Base-by-base conservation (phyloP, 345 rosid species). In the Lepidium aucheri region DNA sequence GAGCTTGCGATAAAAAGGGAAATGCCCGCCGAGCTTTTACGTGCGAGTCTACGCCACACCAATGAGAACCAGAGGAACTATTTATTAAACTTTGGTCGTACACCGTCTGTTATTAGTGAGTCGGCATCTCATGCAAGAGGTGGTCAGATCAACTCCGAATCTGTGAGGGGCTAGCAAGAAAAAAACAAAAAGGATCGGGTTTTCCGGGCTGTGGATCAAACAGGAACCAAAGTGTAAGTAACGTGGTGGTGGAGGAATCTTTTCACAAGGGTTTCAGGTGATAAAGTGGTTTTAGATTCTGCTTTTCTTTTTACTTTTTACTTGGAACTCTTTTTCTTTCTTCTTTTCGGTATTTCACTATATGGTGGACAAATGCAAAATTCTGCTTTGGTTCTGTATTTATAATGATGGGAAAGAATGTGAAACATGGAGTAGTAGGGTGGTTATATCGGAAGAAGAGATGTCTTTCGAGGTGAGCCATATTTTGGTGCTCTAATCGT, bases 21-120 rank as follows among this genome's bases (percentile, higher is more conserved):
- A 76, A 89, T 95, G 98, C 99, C 99, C 2, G 86, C 87, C 59
- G 99, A 95, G 75, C 93, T 95, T 63, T 66, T 95, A 69, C 94
- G 96, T 6, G 96, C 94, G 5, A 85, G 97, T 84, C 94, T 95
- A 32, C 85, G 89, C 53, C 98, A 91, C 79, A 89, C 99, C 10
- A 89, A 80, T 36, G 96, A 89, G 28, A 60, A 55, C 62, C 98
- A 95, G 83, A 76, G 86, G 79, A 91, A 89, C 74, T 85, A 77
- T 43, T 79, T 95, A 70, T 70, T 85, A 51, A 83, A 79, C 65
- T 91, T 91, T 68, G 90, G 95, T 50, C 95, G 82, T 69, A 89
- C 80, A 45, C 82, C 91, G 0, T 72, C 77, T 51, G 76, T 83
- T 7, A 53, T 67, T 14, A 76, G 79, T 15, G 88, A 75, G 56